phyloP scores from a whole-genome alignment of 106 monocot species.

The Platanthera guangdongensis region DNA sequence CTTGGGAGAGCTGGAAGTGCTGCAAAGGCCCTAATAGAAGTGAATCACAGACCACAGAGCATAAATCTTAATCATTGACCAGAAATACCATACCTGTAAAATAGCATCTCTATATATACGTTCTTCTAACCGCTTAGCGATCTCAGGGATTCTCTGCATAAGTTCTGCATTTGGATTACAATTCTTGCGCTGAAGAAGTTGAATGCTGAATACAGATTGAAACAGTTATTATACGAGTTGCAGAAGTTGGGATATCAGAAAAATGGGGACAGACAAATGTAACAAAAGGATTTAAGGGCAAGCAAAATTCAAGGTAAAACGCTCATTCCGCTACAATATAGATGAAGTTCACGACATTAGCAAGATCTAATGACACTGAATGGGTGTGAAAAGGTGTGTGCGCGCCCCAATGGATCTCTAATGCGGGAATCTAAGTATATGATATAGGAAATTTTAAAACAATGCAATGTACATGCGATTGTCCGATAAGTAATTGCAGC shows the following conservation, averaged over 20 bases:
- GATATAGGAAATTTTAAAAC: too few species aligned
- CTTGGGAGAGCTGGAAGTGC: not conserved
- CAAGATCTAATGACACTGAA: not conserved
- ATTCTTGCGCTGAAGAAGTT: conserved; percentile 32
- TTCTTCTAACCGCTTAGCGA: conserved; percentile 47
- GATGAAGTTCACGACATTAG: not conserved
- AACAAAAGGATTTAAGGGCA: not conserved
- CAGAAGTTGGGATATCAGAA: not conserved
- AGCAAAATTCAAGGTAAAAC: not conserved
- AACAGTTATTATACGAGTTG: not conserved
- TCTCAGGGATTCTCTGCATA: conserved; percentile 37
- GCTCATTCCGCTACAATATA: not conserved
- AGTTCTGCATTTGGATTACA: conserved; percentile 13
- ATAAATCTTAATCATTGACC: not conserved
- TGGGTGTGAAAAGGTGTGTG: too few species aligned
- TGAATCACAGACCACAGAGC: not conserved
- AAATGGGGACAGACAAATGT: not conserved
- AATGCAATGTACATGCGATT: too few species aligned
- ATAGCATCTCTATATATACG: conserved; percentile 34
- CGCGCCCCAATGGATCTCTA: too few species aligned
- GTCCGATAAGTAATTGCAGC: too few species aligned
- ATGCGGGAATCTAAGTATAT: too few species aligned
- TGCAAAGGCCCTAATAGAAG: not conserved
- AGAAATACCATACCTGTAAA: conserved; percentile 32
- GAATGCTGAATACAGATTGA: not conserved